These are phyloP conservation scores for Ogataea sp. DNA, from an alignment of 805 yeast species.

Conservation along the genomic window DNA sequence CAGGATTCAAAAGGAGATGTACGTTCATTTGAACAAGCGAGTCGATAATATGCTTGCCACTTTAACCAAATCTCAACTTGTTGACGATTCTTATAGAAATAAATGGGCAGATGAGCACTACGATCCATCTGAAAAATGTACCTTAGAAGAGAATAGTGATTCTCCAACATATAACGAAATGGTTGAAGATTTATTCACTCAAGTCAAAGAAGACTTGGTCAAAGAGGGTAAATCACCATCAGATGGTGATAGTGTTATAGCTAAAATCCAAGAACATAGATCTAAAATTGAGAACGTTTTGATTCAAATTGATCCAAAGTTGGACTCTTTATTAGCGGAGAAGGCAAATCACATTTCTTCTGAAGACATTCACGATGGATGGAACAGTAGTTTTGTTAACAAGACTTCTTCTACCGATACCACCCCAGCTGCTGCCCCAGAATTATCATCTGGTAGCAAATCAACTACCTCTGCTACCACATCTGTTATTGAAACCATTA, in stretches of 20 bases:
- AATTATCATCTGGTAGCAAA: conserved; percentile 8
- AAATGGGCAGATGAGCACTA: conserved; percentile 40
- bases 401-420: conserved; percentile 23
- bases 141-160: conserved; percentile 23
- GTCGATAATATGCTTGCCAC: conserved; percentile 53
- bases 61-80: conserved; percentile 32
- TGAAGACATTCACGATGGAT: conserved; percentile 89
- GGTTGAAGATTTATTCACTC: conserved; percentile 85
- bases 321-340: conserved; percentile 61
- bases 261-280: conserved; percentile 52
- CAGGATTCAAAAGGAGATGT: conserved; percentile 75
- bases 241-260: conserved; percentile 26
- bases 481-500: conserved; percentile 18
- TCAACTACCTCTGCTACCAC: conserved; percentile 15
- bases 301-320: conserved; percentile 53
- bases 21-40: conserved; percentile 61
- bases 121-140: conserved; percentile 51
- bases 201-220: conserved; percentile 53
- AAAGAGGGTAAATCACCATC: conserved; percentile 40
- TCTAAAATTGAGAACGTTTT: conserved; percentile 61
- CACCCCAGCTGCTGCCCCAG: conserved; percentile 10
- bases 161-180: conserved; percentile 77
- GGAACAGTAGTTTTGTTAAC: conserved; percentile 77
- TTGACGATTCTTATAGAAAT: conserved; percentile 24
- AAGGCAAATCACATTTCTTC: conserved; percentile 71